Percentiles rank a stretch among this genome's conserved stretches.
Conservation (phyloP, 129 eudicot genomes). For the Arctium minus region DNA sequence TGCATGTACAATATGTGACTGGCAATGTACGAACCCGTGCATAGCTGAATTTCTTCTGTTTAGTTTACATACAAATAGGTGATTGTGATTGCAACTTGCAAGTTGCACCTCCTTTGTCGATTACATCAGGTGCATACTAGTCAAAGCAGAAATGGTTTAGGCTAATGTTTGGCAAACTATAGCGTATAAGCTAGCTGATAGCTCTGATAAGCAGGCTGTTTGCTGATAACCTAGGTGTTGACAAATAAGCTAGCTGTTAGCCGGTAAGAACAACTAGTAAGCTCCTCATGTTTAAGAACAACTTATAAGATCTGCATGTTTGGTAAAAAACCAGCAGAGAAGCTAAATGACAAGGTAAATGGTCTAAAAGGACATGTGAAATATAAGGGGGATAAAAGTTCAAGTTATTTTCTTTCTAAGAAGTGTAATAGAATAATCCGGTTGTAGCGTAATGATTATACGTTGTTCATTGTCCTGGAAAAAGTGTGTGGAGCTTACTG, state of each 20-base stretch:
- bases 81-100: not conserved
- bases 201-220: too few species aligned
- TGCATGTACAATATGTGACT: too few species aligned
- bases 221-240: too few species aligned
- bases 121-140: not conserved
- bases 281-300: not conserved
- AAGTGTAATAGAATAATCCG: not conserved
- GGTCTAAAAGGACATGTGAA: not conserved
- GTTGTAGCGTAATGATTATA: not conserved
- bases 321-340: not conserved
- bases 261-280: not conserved
- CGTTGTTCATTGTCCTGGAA: not conserved
- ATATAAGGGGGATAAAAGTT: not conserved
- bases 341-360: not conserved
- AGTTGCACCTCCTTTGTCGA: not conserved
- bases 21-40: too few species aligned
- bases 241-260: not conserved
- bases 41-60: not conserved
- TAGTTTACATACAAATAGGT: not conserved
- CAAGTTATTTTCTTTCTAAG: not conserved
- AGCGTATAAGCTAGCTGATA: not conserved
- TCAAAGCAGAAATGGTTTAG: not conserved
- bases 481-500: not conserved
- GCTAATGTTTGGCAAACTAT: too few species aligned
- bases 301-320: not conserved